Conservation (phyloP, 805 yeast genomes). For the Torulaspora delbrueckii region DNA sequence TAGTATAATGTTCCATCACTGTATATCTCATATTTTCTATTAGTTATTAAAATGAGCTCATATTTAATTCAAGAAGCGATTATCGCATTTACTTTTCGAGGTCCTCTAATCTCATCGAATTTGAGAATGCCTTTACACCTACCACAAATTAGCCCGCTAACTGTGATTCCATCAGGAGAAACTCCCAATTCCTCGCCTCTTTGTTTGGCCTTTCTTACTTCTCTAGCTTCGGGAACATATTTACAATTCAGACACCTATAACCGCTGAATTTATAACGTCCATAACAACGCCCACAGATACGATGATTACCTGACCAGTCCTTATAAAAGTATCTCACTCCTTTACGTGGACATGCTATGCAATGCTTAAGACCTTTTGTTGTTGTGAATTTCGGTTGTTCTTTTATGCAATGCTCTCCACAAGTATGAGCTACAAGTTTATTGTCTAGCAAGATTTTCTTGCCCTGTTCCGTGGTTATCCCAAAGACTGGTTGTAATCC, state of each 20-base stretch:
- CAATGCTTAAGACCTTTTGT: conserved; percentile 22
- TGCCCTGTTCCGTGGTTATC: conserved; percentile 16
- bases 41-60: conserved; percentile 10
- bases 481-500: conserved; percentile 22
- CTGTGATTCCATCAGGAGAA: conserved; percentile 16
- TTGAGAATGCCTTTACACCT: conserved; percentile 18
- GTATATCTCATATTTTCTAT: conserved; percentile 12
- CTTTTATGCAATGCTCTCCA: conserved; percentile 17
- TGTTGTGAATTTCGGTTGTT: conserved; percentile 17
- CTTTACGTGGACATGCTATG: conserved; percentile 24
- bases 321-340: conserved; percentile 23
- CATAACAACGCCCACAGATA: conserved; percentile 26
- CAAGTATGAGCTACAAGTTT: conserved; percentile 21
- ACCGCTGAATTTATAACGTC: conserved; percentile 26
- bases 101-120: conserved; percentile 19
- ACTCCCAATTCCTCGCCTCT: conserved; percentile 14
- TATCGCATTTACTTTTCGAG: conserved; percentile 8
- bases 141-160: conserved; percentile 18
- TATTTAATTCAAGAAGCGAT: conserved; percentile 3
- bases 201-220: conserved; percentile 17
- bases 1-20: conserved; percentile 19
- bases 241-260: conserved; percentile 24
- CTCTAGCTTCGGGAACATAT: conserved; percentile 27
- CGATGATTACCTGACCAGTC: conserved; percentile 28
- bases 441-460: conserved; percentile 21